phyloP scores from a whole-genome alignment of 352 stramenopile species.

The Pythium scleroteichum region DNA sequence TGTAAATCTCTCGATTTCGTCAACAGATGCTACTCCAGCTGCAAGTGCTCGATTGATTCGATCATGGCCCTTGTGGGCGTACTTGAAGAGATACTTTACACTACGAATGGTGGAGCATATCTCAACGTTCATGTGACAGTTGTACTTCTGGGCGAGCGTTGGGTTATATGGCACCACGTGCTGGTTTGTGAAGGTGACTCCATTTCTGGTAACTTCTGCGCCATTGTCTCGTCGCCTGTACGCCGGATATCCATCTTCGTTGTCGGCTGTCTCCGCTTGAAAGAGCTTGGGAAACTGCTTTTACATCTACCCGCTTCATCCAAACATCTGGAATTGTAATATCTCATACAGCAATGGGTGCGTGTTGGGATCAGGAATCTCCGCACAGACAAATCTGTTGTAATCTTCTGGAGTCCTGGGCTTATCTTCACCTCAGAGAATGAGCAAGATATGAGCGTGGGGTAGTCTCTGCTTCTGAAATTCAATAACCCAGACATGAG shows the following conservation, averaged over 20 bases:
- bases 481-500: too few relatives aligned
- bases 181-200: neutral
- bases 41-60: neutral
- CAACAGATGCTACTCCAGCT: neutral
- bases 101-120: constrained; percentile 33
- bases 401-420: too few relatives aligned
- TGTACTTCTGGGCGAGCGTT: constrained; percentile 48
- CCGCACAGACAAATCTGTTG: too few relatives aligned
- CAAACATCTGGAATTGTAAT: too few relatives aligned
- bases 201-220: neutral
- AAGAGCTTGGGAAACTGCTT: neutral
- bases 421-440: too few relatives aligned
- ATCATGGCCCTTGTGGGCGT: constrained; percentile 46
- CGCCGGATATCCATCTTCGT: neutral
- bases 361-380: too few relatives aligned
- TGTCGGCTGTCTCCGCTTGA: neutral
- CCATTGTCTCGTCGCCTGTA: neutral
- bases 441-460: too few relatives aligned
- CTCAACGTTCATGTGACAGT: constrained; percentile 58
- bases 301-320: neutral
- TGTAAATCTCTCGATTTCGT: constrained; percentile 34
- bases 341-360: too few relatives aligned
- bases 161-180: constrained; percentile 53
- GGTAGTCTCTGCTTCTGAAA: too few relatives aligned
- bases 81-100: constrained; percentile 59